Evolutionary conservation across 2,329 filamentous ascomycete species (phyloP), one percentile per base, ranked within the genome.

Genomic region (Clonostachys chloroleuca): DNA sequence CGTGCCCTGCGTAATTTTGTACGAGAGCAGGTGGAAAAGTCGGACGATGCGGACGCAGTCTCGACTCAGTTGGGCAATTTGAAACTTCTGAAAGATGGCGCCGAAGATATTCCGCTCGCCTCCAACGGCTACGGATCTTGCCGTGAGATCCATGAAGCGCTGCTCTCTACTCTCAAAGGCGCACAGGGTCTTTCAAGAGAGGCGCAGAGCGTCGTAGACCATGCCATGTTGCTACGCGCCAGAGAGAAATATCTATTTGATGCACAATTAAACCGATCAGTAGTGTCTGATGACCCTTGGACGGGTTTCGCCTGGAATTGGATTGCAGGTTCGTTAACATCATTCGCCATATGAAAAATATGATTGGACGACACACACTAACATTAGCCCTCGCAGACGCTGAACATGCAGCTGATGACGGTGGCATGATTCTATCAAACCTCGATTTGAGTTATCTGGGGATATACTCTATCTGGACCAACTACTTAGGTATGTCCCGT

Each of bases 261-360:
- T 56, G 83, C 81, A 49, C 65, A 68, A 14, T 77, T 71, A 43
- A 94, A 94, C 57, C 77, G 78, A 51, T 67, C 75, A 6, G 77
- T 92, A n/a, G 76, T 87, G 2, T 71, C 75, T 6, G 86, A 89
- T 50, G 84, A 92, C 56, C 80, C 79, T 33, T 89, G 87, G 80
- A 70, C 92, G n/a, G 77, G 83, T 48, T 85, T 87, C 47, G 70
- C 88, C n/a, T 95, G 89, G 89, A 79, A 82, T 42, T 89, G 87
- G 75, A 74, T 92, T 43, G 75, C 79, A 49, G 81, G 86, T 83
- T 58, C 59, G 71, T 74, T 12, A 20, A 24, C 9, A 10, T 14
- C 10, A n/a, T 10, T 10, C 24, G 6, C 36, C 9, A 24, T 12
- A 20, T 6, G 16, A 9, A 43, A 13, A 43, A 37, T 16, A 33